Base-by-base conservation (phyloP, 805 yeast species). In the Yarrowia sp. region DNA sequence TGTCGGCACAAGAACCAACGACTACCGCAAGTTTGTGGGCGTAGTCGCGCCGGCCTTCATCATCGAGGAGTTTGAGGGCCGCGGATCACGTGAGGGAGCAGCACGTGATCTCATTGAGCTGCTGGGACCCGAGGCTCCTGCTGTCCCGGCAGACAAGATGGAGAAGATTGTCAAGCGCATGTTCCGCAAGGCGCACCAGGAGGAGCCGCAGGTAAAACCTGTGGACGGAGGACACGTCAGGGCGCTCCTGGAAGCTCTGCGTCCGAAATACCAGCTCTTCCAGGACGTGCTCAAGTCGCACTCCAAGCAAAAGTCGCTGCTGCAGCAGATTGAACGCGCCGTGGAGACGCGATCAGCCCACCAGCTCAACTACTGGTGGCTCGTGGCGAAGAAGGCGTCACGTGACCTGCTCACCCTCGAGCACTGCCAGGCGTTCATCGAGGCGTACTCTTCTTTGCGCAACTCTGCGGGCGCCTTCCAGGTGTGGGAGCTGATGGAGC, bases 401-500 rank as follows among this genome's bases (percentile, higher is more conserved):
- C 42, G 58, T 16, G 31, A 13, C 12, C n/a, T 24, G 21, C 58
- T 51, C 6, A 33, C 58, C 2, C 16, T 51, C 13, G 42, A 22
- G 9, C 42, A 33, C 18, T 51, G 58, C 42, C 33, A 35, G 32
- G 42, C 41, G 13, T 51, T 51, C 27, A 33, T 51, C 24, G 3
- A 14, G 6, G 58, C 42, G 16, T 51, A 10, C 8, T 5, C 18
- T 0, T 10, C 42, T 10, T n/a, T 51, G 13, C 24, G 24, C 3
- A 51, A 35, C 32, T 16, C 58, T 6, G 42, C 32, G 0, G 58
- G 58, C 1, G 61, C 47, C 4, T 55, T 55, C 22, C 25, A 38
- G 36, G 61, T 55, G 13, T 55, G 61, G 61, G 47, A 55, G 29
- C 21, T 9, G 12, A 55, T 55, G 61, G 61, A 55, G 16, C 10